Evolutionary conservation across 495 filamentous ascomycete species (phyloP), one percentile per base, ranked within the genome.

Genomic region (Penicillium tannophilum): DNA sequence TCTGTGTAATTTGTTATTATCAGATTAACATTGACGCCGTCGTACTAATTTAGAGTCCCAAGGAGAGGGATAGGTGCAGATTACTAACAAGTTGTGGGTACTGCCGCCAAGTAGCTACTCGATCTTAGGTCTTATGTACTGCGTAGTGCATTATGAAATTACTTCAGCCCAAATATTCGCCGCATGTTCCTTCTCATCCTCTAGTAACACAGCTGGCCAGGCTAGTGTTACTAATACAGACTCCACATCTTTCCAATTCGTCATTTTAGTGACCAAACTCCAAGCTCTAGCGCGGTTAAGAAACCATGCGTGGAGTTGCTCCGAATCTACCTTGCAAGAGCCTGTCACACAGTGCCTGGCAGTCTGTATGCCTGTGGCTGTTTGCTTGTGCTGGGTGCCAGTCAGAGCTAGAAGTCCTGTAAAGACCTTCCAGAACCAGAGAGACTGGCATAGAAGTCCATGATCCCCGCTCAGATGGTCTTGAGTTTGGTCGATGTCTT

Each of bases 401-500:
- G 16, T 19, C 43, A 46, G 17, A 46, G 43, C 4, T n/a, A 46
- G 17, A n/a, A 19, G 1, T 23, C 43, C 43, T 1, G 17, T 46
- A n/a, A 46, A 46, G 43, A 46, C 43, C 17, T 46, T 46, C 43
- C 43, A 46, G 16, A 46, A 6, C 43, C 43, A 46, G 17, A 46
- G 10, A 17, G 43, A 46, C 17, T 46, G 43, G 17, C 43, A 9
- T 1, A n/a, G 43, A 9, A 1, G 16, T 12, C 43, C 43, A 3
- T 46, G 1, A 2, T 46, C 20, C 4, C 43, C 43, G 8, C 20
- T n/a, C 10, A 46, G 16, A 46, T 46, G 10, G 17, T 19, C 43
- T 9, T 23, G 43, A 23, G 17, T 19, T 9, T 46, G 16, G 8
- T 8, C 8, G 2, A 46, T 46, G 43, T 46, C 43, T 23, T 46